phyloP scores from a whole-genome alignment of 257 asterid genomes.

The Solanum megistacrolobum region DNA sequence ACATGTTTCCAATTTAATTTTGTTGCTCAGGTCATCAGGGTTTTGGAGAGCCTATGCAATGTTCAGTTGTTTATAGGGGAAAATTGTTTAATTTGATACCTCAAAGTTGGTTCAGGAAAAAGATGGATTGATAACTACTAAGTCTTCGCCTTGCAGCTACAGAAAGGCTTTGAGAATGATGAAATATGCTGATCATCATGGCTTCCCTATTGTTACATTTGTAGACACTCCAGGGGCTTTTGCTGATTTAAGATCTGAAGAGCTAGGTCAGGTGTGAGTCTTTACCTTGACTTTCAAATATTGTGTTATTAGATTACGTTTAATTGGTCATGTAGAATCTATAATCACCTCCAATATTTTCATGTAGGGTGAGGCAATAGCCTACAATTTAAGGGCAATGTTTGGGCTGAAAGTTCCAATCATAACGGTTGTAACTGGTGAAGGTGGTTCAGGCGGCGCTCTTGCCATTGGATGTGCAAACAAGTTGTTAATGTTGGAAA shows the following conservation, averaged over 20 bases:
- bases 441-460: constrained; percentile 99
- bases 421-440: constrained; percentile 82
- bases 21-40: not conserved
- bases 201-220: constrained; percentile 78
- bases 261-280: constrained; percentile 61
- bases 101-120: not conserved
- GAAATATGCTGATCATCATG: constrained; percentile 89
- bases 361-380: constrained; percentile 93
- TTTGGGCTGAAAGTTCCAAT: constrained; percentile 95
- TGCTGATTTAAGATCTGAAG: constrained; percentile 85
- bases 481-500: constrained; percentile 89
- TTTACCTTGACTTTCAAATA: not conserved
- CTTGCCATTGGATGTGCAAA: constrained; percentile 96
- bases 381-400: constrained; percentile 86
- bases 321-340: not conserved
- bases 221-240: constrained; percentile 93
- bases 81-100: not conserved
- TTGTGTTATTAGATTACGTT: not conserved
- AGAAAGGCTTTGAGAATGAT: constrained; percentile 88
- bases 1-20: not conserved
- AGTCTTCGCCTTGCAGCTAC: constrained; percentile 38
- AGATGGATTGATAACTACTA: not conserved
- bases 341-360: constrained; percentile 2
- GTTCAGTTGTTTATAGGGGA: not conserved
- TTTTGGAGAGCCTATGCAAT: not conserved